phyloP scores from a whole-genome alignment of 2,329 filamentous ascomycete species.

The Colletotrichum phormii region DNA sequence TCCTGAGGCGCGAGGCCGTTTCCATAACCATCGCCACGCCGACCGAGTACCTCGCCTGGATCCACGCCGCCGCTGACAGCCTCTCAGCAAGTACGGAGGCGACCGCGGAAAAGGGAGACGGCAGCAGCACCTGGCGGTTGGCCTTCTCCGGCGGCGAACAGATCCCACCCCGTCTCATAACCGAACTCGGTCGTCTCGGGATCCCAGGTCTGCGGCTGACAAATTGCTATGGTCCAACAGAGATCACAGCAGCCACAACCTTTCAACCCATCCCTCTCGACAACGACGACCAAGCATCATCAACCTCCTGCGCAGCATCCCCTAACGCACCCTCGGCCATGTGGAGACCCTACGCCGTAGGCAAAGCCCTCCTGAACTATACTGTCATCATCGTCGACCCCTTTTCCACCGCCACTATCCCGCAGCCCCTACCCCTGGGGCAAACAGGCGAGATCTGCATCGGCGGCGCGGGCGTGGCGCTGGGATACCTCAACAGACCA shows the following conservation, averaged over 20 bases:
- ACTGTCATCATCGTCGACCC: conserved; percentile 55
- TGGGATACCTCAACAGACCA: conserved; percentile 48
- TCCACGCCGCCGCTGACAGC: conserved; percentile 37
- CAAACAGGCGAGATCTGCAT: conserved; percentile 47
- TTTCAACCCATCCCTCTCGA: conserved; percentile 10
- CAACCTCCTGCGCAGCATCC: no score
- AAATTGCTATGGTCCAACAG: conserved; percentile 47
- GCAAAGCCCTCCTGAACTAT: conserved; percentile 44
- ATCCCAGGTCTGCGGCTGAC: conserved; percentile 18
- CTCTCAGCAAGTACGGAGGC: no score
- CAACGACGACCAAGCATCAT: conserved; percentile 38
- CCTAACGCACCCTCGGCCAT: no score
- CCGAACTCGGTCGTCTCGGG: conserved; percentile 18
- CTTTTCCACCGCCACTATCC: conserved; percentile 22
- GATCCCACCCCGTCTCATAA: conserved; percentile 14
- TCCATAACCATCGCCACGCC: conserved; percentile 53
- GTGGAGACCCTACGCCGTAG: conserved; percentile 18
- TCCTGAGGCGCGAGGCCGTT: conserved; percentile 49
- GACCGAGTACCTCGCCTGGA: conserved; percentile 52
- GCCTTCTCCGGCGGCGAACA: conserved; percentile 40
- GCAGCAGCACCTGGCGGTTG: conserved; percentile 30
- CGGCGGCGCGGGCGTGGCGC: conserved; percentile 44
- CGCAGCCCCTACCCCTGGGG: conserved; percentile 52
- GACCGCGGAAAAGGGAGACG: no score
- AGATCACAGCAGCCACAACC: conserved; percentile 38